Conservation (phyloP, 2,329 filamentous ascomycete genomes). For the Ceratocystis cubensis region DNA sequence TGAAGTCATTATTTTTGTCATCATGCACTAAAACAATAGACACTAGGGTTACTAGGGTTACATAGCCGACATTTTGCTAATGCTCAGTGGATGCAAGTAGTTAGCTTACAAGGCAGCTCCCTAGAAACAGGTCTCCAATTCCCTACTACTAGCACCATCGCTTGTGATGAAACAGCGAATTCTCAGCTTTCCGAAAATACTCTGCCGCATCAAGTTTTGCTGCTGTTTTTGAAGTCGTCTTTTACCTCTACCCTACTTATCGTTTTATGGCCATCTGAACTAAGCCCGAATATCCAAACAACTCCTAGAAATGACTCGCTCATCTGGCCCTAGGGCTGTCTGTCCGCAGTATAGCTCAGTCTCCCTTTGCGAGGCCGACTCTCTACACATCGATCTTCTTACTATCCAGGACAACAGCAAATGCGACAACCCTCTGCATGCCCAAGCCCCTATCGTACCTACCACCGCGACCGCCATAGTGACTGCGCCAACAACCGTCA, state of each 20-base stretch:
- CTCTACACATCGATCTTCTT: conserved; percentile 11
- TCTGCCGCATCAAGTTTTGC: background rate
- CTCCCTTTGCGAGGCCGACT: background rate
- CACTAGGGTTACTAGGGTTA: too few relatives aligned
- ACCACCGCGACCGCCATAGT: background rate
- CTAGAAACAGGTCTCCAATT: too few relatives aligned
- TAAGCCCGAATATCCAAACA: background rate
- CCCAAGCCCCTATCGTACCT: background rate
- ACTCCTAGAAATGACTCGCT: conserved; percentile 10
- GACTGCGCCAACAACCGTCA: background rate
- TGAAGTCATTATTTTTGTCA: too few relatives aligned
- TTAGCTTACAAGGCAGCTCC: too few relatives aligned
- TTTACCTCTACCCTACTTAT: background rate
- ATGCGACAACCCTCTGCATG: background rate
- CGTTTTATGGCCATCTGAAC: background rate
- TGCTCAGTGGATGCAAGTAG: too few relatives aligned
- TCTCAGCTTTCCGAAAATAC: too few relatives aligned
- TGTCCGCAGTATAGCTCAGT: background rate
- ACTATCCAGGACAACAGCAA: background rate
- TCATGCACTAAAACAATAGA: too few relatives aligned
- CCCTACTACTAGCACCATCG: too few relatives aligned
- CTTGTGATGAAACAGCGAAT: too few relatives aligned
- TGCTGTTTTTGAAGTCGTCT: background rate
- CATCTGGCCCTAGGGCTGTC: background rate
- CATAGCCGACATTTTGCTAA: too few relatives aligned